Evolutionary conservation across 345 rosid species (phyloP).

Genomic region (Populus pruinosa): DNA sequence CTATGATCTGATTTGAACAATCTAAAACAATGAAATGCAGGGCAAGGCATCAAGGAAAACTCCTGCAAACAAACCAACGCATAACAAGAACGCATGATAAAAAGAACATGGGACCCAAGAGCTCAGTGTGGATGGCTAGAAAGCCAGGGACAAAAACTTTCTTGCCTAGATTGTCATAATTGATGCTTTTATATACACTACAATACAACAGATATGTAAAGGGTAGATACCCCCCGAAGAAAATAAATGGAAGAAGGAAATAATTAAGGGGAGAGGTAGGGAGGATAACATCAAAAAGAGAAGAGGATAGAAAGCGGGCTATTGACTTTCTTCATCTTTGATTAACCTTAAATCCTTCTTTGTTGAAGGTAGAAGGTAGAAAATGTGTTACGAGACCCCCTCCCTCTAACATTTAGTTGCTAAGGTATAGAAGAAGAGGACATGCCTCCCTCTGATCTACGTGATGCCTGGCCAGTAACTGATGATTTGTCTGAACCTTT

Average conservation of each 20-base stretch:
- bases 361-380: constrained; percentile 12
- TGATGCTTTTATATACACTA: constrained; percentile 47
- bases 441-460: constrained; percentile 55
- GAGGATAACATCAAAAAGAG: constrained; percentile 8
- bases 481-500: constrained; percentile 71
- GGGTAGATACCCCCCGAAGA: constrained; percentile 33
- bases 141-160: constrained; percentile 23
- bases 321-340: constrained; percentile 5
- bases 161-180: constrained; percentile 21
- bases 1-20: neutral
- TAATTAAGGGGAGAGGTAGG: constrained; percentile 17
- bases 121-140: neutral
- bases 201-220: constrained; percentile 36
- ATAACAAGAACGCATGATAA: neutral
- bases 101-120: neutral
- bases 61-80: neutral
- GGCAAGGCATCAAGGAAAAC: neutral
- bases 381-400: constrained; percentile 10
- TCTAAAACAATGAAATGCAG: neutral
- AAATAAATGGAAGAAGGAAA: constrained; percentile 26
- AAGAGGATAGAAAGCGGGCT: constrained; percentile 8
- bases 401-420: constrained; percentile 27
- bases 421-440: constrained; percentile 48
- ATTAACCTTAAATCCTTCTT: constrained; percentile 1
- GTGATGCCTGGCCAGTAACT: constrained; percentile 43